Conservation (phyloP, 2,329 filamentous ascomycete genomes). For the Fusarium pseudograminearum region DNA sequence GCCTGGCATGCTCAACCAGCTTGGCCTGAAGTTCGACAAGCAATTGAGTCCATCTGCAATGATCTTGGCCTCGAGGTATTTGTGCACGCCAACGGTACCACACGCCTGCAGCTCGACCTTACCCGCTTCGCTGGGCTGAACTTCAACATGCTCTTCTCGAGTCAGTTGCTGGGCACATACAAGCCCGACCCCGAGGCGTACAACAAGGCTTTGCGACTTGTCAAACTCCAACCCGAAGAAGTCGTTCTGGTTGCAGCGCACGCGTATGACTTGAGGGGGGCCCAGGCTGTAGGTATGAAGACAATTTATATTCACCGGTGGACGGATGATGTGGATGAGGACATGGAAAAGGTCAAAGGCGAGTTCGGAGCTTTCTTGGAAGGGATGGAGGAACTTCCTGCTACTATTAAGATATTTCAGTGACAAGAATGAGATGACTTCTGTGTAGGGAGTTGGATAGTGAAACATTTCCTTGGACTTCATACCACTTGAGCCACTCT, state of each 20-base stretch:
- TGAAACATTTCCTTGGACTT: neutral
- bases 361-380: slow-evolving; percentile 38
- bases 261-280: slow-evolving; percentile 65
- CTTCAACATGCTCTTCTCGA: slow-evolving; percentile 66
- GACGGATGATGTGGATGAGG: slow-evolving; percentile 65
- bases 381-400: slow-evolving; percentile 31
- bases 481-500: neutral
- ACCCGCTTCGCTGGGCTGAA: slow-evolving; percentile 58
- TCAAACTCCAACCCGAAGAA: slow-evolving; percentile 60
- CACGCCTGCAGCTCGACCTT: slow-evolving; percentile 66
- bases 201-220: slow-evolving; percentile 57
- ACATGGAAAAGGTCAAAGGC: slow-evolving; percentile 26
- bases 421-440: neutral
- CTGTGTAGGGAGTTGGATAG: neutral
- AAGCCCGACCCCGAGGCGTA: slow-evolving; percentile 64
- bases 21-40: slow-evolving; percentile 63
- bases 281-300: slow-evolving; percentile 60
- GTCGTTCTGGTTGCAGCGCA: slow-evolving; percentile 66
- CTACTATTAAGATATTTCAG: slow-evolving; percentile 13
- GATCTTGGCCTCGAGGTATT: slow-evolving; percentile 57
- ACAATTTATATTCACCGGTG: slow-evolving; percentile 65
- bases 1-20: slow-evolving; percentile 63
- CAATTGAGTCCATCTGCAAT: slow-evolving; percentile 55
- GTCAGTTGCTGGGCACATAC: slow-evolving; percentile 61
- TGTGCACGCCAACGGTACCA: slow-evolving; percentile 67